Conservation (phyloP, 2,329 filamentous ascomycete genomes). For the Dendrostoma leiphaemia region DNA sequence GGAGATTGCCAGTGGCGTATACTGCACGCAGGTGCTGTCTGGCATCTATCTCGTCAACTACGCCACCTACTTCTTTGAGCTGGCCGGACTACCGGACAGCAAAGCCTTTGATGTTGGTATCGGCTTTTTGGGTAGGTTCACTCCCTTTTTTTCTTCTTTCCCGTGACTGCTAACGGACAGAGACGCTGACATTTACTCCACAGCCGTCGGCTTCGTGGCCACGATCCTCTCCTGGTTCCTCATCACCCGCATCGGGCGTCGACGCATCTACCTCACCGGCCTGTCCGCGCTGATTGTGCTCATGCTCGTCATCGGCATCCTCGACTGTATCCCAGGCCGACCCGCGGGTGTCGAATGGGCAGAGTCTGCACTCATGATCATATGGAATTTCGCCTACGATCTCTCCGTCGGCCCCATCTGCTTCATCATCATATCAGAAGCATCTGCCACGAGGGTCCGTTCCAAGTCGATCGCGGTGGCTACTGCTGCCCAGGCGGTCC, state of each 20-base stretch:
- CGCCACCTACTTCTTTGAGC: conserved; percentile 59
- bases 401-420: conserved; percentile 47
- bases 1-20: conserved; percentile 58
- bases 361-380: conserved; percentile 47
- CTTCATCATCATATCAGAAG: conserved; percentile 56
- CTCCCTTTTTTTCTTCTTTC: too few relatives aligned
- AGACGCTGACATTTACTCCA: not conserved
- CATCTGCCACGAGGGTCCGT: conserved; percentile 41
- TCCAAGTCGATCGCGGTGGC: conserved; percentile 44
- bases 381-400: conserved; percentile 52
- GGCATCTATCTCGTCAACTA: conserved; percentile 65
- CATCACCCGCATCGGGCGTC: conserved; percentile 47
- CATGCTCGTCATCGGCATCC: conserved; percentile 46
- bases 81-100: conserved; percentile 49
- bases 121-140: conserved; percentile 39
- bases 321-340: conserved; percentile 42
- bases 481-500: conserved; percentile 38
- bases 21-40: conserved; percentile 62
- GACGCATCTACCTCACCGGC: conserved; percentile 48
- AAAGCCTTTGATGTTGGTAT: conserved; percentile 56
- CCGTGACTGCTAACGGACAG: too few relatives aligned
- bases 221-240: conserved; percentile 54
- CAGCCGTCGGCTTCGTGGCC: conserved; percentile 48
- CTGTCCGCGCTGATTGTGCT: conserved; percentile 41
- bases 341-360: conserved; percentile 41